Base-by-base conservation (phyloP, 2,329 filamentous ascomycete species). In the Orbilia quercus region DNA sequence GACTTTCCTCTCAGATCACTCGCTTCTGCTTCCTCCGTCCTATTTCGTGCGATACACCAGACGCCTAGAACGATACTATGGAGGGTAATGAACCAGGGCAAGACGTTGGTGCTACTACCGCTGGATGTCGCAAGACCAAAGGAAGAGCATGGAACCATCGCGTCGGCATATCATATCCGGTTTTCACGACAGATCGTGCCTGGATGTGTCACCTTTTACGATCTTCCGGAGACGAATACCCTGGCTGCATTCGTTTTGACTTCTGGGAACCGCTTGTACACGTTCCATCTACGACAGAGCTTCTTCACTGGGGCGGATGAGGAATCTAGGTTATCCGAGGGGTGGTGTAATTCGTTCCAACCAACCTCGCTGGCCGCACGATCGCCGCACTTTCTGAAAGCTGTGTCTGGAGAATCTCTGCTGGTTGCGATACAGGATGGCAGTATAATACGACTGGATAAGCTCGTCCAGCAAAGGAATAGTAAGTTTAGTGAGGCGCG, bases 61-160 rank as follows among this genome's bases (percentile, higher is more conserved):
- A 89, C 90, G 75, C 95, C 95, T 40, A 89, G 91, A 79, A 91
- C 88, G 81, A 96, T 98, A 79, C 85, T 96, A 51, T 99, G 95
- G 95, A 88, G 94, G 77, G 85, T 98, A 40, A 82, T 97, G 73
- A 90, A 96, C 78, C 88, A 91, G 78, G 88, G 88, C 78, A 90
- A 87, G 76, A 84, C 92, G 75, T 84, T 99, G 77, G 94, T 95
- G 81, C 85, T 99, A 55, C 90, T 91, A 79, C 89, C 88, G 42
- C 88, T 91, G 72, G 95, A 99, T 81, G 82, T 97, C 76, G 90
- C 88, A 79, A 92, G 86, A 82, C 86, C 84, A 76, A 85, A 84
- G 74, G 85, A 84, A 76, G 85, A 88, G 20, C 81, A 84, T 45
- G 79, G 82, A 55, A 91, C 96, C 81, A 87, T 90, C 62, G 87